Base-by-base conservation (phyloP, 2,329 filamentous ascomycete species). In the Ceratocystis smalleyi region DNA sequence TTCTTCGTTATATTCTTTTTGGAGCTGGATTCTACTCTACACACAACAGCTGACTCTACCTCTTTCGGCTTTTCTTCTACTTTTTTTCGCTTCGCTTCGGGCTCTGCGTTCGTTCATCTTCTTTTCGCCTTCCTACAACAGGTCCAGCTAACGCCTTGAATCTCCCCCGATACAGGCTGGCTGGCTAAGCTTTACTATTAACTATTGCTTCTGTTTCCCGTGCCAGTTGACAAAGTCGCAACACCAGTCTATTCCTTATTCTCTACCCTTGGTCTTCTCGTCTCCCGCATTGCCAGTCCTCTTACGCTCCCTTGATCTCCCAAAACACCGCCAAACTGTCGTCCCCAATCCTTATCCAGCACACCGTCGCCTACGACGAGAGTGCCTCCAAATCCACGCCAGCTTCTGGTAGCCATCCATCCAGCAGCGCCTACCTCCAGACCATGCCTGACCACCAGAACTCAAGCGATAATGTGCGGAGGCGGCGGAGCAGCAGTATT, bases 401-500 rank as follows among this genome's bases (percentile, higher is more conserved):
- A 55, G 59, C 45, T 45, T 10, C 62, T 27, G 57, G 57, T 49
- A 64, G 43, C 22, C 57, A 47, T 49, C 61, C 30, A 43, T 61
- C 57, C 17, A 63, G 85, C 81, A 77, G 76, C 72, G 73, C 75
- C 70, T 79, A 81, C 77, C 76, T 81, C 77, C 76, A 79, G 72
- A 75, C 77, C 72, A 83, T 83, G 83, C 75, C 81, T 70, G 82
- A 86, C 71, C 71, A 70, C 63, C 35, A 40, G 35, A 81, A 81
- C 72, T 64, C 65, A 24, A 59, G 65, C 47, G 84, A 87, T 74
- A 79, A 81, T 69, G 86, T 85, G 70, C 83, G 92, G 76, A 85
- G 92, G 81, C 87, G 94, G 80, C 86, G 94, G 77, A 97, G 94
- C 76, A 96, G 92, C 79, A 97, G 92, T 78, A 86, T 99, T 77